phyloP scores from a whole-genome alignment of 1,284 basidiomycete species.

The Rugosomyces carneus region DNA sequence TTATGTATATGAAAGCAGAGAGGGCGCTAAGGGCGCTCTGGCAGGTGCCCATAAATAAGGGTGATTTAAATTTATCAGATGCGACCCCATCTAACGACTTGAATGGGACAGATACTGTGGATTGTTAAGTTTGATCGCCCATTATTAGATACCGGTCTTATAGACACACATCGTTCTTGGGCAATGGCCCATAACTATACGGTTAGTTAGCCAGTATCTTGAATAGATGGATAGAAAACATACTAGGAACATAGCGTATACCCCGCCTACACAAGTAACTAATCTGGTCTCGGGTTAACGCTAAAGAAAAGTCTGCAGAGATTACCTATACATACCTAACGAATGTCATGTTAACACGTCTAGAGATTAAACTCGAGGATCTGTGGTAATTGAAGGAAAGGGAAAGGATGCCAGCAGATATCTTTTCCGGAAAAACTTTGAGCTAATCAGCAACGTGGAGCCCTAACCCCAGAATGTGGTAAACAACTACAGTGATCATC shows the following conservation, averaged over 20 bases:
- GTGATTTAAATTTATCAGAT: conserved; percentile 79
- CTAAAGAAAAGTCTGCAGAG: not conserved
- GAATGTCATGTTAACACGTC: conserved; percentile 29
- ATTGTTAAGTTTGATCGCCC: conserved; percentile 6
- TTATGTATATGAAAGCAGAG: conserved; percentile 77
- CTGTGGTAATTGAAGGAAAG: not conserved
- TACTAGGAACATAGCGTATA: conserved; percentile 77
- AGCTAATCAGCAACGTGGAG: conserved; percentile 25
- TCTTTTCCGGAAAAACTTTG: conserved; percentile 9
- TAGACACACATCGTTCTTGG: conserved; percentile 78
- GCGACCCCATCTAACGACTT: conserved; percentile 55
- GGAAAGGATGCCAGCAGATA: not conserved
- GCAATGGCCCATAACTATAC: conserved; percentile 81
- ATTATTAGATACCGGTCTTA: not conserved
- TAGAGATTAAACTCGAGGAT: not conserved
- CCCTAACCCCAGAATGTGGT: conserved; percentile 24
- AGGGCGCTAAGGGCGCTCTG: conserved; percentile 81
- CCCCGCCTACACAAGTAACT: conserved; percentile 58
- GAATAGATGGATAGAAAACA: conserved; percentile 21
- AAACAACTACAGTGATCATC: too few relatives aligned
- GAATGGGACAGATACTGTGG: conserved; percentile 81
- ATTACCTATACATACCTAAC: conserved; percentile 25
- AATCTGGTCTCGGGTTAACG: conserved; percentile 36
- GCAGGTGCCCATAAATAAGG: conserved; percentile 82
- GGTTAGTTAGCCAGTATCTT: conserved; percentile 12